Evolutionary conservation across 106 monocot genomes (phyloP), one percentile per base, ranked within the genome.

Genomic region (Narthecium ossifragum): DNA sequence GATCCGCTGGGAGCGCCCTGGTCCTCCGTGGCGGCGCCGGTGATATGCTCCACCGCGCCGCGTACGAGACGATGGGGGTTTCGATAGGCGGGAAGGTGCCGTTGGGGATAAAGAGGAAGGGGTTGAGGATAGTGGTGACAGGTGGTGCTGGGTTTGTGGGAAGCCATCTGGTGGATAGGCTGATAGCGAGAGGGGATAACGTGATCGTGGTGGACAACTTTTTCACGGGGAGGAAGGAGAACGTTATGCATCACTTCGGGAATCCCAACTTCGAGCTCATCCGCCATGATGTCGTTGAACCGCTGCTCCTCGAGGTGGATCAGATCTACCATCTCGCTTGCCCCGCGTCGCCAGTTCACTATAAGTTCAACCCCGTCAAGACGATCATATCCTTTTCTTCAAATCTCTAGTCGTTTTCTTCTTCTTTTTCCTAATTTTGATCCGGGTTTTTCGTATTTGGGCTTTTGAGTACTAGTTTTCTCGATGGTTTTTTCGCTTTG

Each of bases 281-380:
- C 64, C 60, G 92, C 41, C 92, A 92, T 53, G 92, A 92, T 49
- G 92, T 92, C 34, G 92, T 92, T 30, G 92, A 92, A 70, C 92
- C 92, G 31, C 41, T 92, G 32, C 67, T 92, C 2, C 72, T 87
- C 21, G 92, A 92, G 60, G 92, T 92, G 23, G 92, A 92, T 52
- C 92, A 80, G 86, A 92, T 92, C 86, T 87, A 87, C 63, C 92
- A 92, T 40, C 92, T 92, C 46, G 92, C 87, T 6, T 92, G 92
- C 80, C 92, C 92, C 6, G 92, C 92, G 4, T 84, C 84, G 2
- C 92, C 92, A 26, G 92, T 87, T 8, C 92, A 92, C 60, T 92
- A 92, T 80, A 92, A 92, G 75, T 87, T 72, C 80, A 92, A 92
- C 45, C 87, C 87, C 31, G 70, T 92, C 66, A 87, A 92, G 78